Base-by-base conservation (phyloP, 2,329 filamentous ascomycete species). In the Lecanicillium sp. region DNA sequence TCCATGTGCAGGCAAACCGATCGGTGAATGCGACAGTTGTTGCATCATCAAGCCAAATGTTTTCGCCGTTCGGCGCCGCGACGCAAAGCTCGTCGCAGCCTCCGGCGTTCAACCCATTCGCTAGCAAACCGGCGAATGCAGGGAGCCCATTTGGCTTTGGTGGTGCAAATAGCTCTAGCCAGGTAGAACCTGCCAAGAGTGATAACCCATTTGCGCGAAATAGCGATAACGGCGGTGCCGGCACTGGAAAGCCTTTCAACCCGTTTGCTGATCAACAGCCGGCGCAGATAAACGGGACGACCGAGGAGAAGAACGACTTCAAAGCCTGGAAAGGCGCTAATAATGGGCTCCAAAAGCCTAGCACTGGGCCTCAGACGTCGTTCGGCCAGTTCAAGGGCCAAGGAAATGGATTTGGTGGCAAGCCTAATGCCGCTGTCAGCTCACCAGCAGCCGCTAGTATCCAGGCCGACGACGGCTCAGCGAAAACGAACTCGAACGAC, bases 31-130 rank as follows among this genome's bases (percentile, higher is more conserved):
- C 60, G 58, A 62, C 60, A 49, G 45, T 44, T 43, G 59, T 62
- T 61, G 61, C 61, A 60, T 59, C 59, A 57, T 61, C 59, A 49
- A 55, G 46, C 50, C 52, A 56, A 50, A 64, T 64, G 61, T 58
- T 59, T 54, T 58, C 60, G 42, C 46, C 57, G 39, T 55, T 61
- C 43, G 52, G 55, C 47, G 56, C 58, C 48, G 51, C 57, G 49
- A 55, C 58, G 55, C 50, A 53, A 47, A 54, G 50, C 48, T 49
- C 54, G 46, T 53, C 59, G 52, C 50, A 57, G 42, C 54, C 52
- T 41, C 20, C 31, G 22, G 22, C 22, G 17, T 49, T 50, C 43
- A 64, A 61, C 44, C 59, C 58, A 15, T 64, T 64, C 52, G 59
- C 58, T 39, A 44, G 46, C 33, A 51, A 40, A 36, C 46, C 49